Conservation (phyloP, 306 rosid genomes). For the Rubus parviflorus region DNA sequence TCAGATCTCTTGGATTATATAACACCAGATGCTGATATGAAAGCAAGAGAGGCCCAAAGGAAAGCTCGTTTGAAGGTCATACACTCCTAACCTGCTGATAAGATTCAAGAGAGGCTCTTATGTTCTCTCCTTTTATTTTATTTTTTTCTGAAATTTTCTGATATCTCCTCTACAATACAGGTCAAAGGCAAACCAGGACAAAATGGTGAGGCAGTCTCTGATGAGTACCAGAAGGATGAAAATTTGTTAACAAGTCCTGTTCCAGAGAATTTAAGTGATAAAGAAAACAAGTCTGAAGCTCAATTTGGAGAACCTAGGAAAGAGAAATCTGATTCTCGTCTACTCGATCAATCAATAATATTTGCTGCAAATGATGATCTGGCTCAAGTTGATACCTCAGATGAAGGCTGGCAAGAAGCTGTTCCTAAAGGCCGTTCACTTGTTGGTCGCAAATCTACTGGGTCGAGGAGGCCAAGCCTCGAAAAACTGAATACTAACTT, state of each 20-base stretch:
- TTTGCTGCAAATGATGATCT: constrained; percentile 42
- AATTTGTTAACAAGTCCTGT: constrained; percentile 38
- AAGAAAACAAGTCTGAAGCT: constrained; percentile 71
- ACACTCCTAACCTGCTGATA: constrained; percentile 12
- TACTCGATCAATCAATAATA: constrained; percentile 38
- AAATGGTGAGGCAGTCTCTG: constrained; percentile 54
- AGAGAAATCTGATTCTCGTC: constrained; percentile 53
- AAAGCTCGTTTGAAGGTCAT: constrained; percentile 91
- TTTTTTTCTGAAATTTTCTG: constrained; percentile 20
- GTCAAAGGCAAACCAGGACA: constrained; percentile 81
- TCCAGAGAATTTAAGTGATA: constrained; percentile 67
- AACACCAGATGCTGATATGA: constrained; percentile 86
- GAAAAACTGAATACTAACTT: constrained; percentile 84
- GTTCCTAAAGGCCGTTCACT: constrained; percentile 84
- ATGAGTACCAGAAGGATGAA: constrained; percentile 70
- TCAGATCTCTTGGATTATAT: constrained; percentile 98
- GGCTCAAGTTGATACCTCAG: constrained; percentile 60
- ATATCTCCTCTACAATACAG: constrained; percentile 44
- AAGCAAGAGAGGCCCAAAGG: constrained; percentile 89
- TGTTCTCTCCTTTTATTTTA: constrained; percentile 3
- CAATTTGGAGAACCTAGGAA: constrained; percentile 43
- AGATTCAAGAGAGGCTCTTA: constrained; percentile 13
- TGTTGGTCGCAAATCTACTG: constrained; percentile 68
- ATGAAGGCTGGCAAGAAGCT: constrained; percentile 99
- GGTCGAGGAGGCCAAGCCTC: constrained; percentile 85